A percentile compares a stretch with the other conserved stretches of the same genome.
Conservation (phyloP, 176 grass and related monocot species). For the Saccharum officinarum region DNA sequence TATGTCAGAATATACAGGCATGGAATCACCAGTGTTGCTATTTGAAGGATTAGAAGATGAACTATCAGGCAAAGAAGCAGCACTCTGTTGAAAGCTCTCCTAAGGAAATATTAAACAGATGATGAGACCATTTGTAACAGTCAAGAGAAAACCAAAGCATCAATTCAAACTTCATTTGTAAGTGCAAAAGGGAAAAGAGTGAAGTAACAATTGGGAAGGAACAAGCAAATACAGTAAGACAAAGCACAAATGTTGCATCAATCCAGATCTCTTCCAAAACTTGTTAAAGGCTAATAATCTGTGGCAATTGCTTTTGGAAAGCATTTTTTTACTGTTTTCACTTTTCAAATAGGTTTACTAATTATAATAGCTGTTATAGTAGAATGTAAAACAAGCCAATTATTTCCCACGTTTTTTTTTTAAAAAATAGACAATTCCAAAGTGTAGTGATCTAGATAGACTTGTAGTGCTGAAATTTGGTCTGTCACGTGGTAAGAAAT, state of each 20-base stretch:
- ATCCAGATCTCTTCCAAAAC: not conserved
- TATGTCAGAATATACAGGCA: constrained; percentile 35
- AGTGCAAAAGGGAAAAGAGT: not conserved
- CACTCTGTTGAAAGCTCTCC: constrained; percentile 53
- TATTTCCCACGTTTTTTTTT: not conserved
- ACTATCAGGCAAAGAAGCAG: constrained; percentile 50
- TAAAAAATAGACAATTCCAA: not conserved
- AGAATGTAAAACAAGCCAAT: not conserved
- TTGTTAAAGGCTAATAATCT: not conserved
- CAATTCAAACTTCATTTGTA: constrained; percentile 20
- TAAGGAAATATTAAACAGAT: constrained; percentile 52
- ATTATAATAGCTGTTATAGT: not conserved
- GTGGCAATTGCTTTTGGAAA: not conserved
- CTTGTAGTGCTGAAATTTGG: constrained; percentile 1
- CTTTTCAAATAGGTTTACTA: constrained; percentile 1
- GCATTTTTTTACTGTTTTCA: not conserved
- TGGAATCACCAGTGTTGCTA: constrained; percentile 41
- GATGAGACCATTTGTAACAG: not conserved
- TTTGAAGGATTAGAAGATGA: constrained; percentile 55
- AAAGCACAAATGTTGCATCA: not conserved
- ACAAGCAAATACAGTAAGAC: not conserved
- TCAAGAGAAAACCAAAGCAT: constrained; percentile 25
- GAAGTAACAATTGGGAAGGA: not conserved
- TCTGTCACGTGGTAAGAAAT: constrained; percentile 6
- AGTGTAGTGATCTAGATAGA: not conserved